A percentile compares a stretch with the other conserved stretches of the same genome.
phyloP scores from a whole-genome alignment of 257 asterid genomes.

The Solanum habrochaites region DNA sequence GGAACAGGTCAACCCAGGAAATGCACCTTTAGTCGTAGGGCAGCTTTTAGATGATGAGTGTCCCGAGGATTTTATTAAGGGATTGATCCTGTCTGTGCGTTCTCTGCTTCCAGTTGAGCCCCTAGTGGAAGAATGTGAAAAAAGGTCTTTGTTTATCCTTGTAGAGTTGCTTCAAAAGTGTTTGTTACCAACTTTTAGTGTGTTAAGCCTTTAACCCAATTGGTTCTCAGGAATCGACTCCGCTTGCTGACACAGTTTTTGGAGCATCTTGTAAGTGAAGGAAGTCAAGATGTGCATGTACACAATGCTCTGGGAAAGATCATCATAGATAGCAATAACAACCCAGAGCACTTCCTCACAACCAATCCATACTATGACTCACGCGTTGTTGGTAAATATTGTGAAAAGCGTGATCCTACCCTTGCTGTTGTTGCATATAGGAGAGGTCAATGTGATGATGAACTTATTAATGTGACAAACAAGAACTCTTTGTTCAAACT shows the following conservation, averaged over 20 bases:
- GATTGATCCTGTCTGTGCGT: conserved; percentile 91
- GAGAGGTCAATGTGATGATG: conserved; percentile 98
- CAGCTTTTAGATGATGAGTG: conserved; percentile 98
- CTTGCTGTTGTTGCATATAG: conserved; percentile 99
- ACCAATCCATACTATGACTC: conserved; percentile 98
- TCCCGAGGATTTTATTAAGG: conserved; percentile 97
- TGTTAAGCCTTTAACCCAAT: conserved; percentile 3
- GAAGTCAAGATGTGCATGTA: conserved; percentile 98
- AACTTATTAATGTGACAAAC: conserved; percentile 85
- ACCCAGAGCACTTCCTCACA: conserved; percentile 97
- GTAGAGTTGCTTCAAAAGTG: not conserved
- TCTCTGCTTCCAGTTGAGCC: conserved; percentile 98
- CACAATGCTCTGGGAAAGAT: conserved; percentile 99
- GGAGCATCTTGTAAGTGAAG: conserved; percentile 99
- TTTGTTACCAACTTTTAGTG: not conserved
- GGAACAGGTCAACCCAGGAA: conserved; percentile 92
- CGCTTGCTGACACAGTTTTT: conserved; percentile 93
- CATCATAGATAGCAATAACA: conserved; percentile 94
- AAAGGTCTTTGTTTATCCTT: conserved; percentile 36
- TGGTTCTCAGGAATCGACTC: conserved; percentile 77
- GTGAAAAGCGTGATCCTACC: conserved; percentile 99
- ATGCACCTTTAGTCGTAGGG: conserved; percentile 98
- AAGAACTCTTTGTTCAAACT: conserved; percentile 93
- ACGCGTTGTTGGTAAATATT: conserved; percentile 96
- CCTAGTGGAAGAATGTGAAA: conserved; percentile 97